These are phyloP conservation scores for Raphanus raphanistrum DNA, from an alignment of 345 rosid genomes.

Conservation along the genomic window DNA sequence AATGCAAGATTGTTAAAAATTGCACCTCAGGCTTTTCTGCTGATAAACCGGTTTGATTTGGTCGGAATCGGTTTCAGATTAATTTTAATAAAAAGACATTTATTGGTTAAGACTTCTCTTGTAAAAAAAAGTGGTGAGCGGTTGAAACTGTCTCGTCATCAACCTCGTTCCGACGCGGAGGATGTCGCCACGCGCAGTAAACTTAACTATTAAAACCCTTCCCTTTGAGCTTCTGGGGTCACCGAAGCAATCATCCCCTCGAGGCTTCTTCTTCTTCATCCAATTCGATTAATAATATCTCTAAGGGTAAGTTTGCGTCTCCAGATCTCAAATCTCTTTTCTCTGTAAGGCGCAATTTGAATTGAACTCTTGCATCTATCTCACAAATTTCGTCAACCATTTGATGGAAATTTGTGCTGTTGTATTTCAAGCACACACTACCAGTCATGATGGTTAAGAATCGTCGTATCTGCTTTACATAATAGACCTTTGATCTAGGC, in stretches of 20 bases:
- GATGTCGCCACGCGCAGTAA: conserved; percentile 10
- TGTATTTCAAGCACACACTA: no score
- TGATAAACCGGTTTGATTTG: no score
- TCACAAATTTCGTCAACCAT: background rate
- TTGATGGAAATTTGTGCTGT: no score
- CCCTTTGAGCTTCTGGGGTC: conserved; percentile 6
- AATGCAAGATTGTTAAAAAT: conserved; percentile 2
- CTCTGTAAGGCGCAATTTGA: background rate
- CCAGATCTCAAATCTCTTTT: conserved; percentile 27
- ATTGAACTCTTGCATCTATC: background rate
- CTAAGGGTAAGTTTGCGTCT: conserved; percentile 14
- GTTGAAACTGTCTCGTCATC: conserved; percentile 14
- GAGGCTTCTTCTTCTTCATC: background rate
- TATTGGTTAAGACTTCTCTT: background rate
- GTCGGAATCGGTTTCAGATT: conserved; percentile 17
- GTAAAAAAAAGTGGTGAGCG: conserved; percentile 13
- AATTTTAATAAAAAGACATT: background rate
- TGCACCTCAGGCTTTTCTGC: background rate
- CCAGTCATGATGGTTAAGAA: background rate
- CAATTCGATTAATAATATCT: conserved; percentile 14
- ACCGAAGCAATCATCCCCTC: conserved; percentile 7
- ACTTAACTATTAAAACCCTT: conserved; percentile 1
- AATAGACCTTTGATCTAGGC: no score
- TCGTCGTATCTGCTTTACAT: background rate
- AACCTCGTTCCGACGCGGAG: no score